phyloP scores from a whole-genome alignment of 2,329 filamentous ascomycete species.

The Knufia fluminis region DNA sequence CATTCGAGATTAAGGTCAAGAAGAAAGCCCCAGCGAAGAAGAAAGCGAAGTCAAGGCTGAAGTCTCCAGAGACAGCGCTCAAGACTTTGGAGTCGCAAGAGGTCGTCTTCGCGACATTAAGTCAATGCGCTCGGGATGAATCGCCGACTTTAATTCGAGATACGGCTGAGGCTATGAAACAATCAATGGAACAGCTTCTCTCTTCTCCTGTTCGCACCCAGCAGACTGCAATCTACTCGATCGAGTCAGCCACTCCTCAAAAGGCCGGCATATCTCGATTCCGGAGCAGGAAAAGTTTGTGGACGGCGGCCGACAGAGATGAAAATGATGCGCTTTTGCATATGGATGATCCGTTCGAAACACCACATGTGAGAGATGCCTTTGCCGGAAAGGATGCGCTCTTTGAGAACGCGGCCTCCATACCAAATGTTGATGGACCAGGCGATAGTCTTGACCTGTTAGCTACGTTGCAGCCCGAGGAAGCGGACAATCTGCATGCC shows the following conservation, averaged over 20 bases:
- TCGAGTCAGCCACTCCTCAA: slow-evolving; percentile 22
- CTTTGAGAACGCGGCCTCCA: slow-evolving; percentile 10
- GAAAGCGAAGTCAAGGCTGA: slow-evolving; percentile 40
- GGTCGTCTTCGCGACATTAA: slow-evolving; percentile 78
- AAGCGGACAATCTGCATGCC: not conserved
- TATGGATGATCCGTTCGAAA: slow-evolving; percentile 50
- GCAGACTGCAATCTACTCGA: slow-evolving; percentile 14
- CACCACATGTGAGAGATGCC: slow-evolving; percentile 26
- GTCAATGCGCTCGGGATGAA: slow-evolving; percentile 66
- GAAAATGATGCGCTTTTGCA: slow-evolving; percentile 55
- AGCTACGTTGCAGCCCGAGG: slow-evolving; percentile 1
- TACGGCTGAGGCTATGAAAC: slow-evolving; percentile 52
- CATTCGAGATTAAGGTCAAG: slow-evolving; percentile 21
- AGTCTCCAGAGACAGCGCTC: slow-evolving; percentile 61
- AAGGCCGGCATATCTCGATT: slow-evolving; percentile 27
- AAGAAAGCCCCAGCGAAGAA: slow-evolving; percentile 16
- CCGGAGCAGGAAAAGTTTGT: slow-evolving; percentile 43
- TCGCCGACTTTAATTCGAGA: slow-evolving; percentile 58
- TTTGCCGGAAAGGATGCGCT: slow-evolving; percentile 20
- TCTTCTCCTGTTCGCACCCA: slow-evolving; percentile 15
- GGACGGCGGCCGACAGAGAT: slow-evolving; percentile 62
- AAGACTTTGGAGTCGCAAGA: slow-evolving; percentile 60
- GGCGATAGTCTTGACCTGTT: slow-evolving; percentile 12
- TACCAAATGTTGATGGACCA: not conserved
- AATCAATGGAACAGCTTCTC: slow-evolving; percentile 39